Evolutionary conservation across 257 asterid genomes (phyloP), one percentile per base, ranked within the genome.

Genomic region (Ocimum tenuiflorum): DNA sequence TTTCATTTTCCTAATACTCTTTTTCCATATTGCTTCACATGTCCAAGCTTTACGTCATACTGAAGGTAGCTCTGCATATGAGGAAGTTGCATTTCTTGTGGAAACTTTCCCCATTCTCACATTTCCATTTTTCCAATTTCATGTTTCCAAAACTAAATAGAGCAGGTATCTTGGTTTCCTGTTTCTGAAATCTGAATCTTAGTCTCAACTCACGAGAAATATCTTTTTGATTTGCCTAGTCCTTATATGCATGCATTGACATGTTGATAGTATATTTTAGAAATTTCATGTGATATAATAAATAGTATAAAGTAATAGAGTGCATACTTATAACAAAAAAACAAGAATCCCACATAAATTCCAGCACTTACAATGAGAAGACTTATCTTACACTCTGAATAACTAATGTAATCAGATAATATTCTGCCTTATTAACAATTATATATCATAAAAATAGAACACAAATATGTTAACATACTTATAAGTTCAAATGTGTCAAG

Each of bases 1-100:
- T 41, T 51, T 15, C 60, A 14, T 41, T 36, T 60, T 41, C 38
- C 51, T 11, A 12, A 33, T 18, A 70, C 23, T 24, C 27, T 1
- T 50, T 31, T 17, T 38, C 55, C 36, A 50, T 36, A 60, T 31
- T 58, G 62, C 60, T 38, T 50, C 48, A 27, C 63, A 70, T 70
- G 56, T 60, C 31, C 41, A 47, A 39, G 67, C 49, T 27, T 52
- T 29, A 27, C 41, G 60, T 7, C 52, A 15, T 11, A 4, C 18
- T 39, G 11, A 23, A 18, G 45, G 14, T 17, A 17, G 49, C 0
- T 29, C 14, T 36, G 8, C 52, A 65, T 31, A 13, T 51, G 18
- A 23, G 29, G 45, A 62, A 46, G 31, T 15, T 45, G 59, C 47
- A 29, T 31, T 47, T 47, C 43, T 49, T 17, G 8, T 8, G 48